A percentile compares a stretch with the other conserved stretches of the same genome.
Evolutionary conservation across 768 basidiomycete genomes (phyloP).

Genomic region (Psilocybe cubensis): DNA sequence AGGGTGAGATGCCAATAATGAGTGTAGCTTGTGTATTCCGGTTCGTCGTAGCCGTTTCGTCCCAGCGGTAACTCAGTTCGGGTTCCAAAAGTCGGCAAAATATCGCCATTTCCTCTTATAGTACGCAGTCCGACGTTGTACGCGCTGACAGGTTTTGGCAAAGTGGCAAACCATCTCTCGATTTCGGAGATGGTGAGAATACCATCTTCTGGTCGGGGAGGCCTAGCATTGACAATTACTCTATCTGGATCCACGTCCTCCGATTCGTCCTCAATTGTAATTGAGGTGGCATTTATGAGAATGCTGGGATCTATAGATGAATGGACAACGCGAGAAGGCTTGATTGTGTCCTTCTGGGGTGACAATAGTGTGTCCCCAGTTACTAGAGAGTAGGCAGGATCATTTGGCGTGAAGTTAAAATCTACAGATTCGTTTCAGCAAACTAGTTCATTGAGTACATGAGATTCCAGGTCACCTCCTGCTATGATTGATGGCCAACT

Average conservation of each 20-base stretch:
- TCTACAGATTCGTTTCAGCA: slow-evolving; percentile 47
- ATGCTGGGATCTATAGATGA: slow-evolving; percentile 68
- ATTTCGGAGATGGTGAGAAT: slow-evolving; percentile 68
- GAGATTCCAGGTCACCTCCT: slow-evolving; percentile 59
- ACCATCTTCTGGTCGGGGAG: slow-evolving; percentile 63
- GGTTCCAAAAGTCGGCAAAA: slow-evolving; percentile 51
- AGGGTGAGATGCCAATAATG: slow-evolving; percentile 84
- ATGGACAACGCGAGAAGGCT: slow-evolving; percentile 73
- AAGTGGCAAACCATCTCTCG: slow-evolving; percentile 42
- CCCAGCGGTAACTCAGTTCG: slow-evolving; percentile 42
- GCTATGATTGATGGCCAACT: slow-evolving; percentile 83
- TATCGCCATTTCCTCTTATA: slow-evolving; percentile 16
- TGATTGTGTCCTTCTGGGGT: slow-evolving; percentile 55
- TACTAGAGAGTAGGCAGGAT: slow-evolving; percentile 81
- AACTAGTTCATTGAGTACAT: neutral
- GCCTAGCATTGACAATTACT: slow-evolving; percentile 75
- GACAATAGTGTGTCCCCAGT: slow-evolving; percentile 60
- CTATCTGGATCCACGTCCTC: slow-evolving; percentile 66
- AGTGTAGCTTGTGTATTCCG: slow-evolving; percentile 88
- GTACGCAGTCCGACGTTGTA: slow-evolving; percentile 61
- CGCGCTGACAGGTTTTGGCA: slow-evolving; percentile 56
- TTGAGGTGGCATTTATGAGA: slow-evolving; percentile 22
- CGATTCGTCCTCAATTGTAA: slow-evolving; percentile 49
- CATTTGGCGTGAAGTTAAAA: slow-evolving; percentile 87
- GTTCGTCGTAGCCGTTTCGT: slow-evolving; percentile 67